A percentile compares a stretch with the other conserved stretches of the same genome.
Evolutionary conservation across 306 rosid species (phyloP).

Genomic region (Datisca glomerata): DNA sequence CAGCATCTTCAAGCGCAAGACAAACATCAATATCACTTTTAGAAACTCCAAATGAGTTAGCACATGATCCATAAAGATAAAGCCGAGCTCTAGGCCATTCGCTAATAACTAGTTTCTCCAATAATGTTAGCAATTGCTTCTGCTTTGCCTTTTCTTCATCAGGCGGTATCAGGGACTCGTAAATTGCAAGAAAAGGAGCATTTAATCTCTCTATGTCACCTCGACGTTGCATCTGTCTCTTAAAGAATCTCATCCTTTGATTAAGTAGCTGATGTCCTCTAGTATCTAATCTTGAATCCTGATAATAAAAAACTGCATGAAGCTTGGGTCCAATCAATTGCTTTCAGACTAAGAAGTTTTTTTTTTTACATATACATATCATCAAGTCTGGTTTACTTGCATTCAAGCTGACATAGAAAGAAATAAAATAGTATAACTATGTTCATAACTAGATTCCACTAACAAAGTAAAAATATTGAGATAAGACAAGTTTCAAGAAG

Average conservation of each 20-base stretch:
- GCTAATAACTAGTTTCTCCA: slow-evolving; percentile 54
- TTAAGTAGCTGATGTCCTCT: slow-evolving; percentile 58
- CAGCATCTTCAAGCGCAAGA: slow-evolving; percentile 60
- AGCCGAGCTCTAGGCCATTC: slow-evolving; percentile 84
- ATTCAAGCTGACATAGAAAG: no score
- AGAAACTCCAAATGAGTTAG: slow-evolving; percentile 86
- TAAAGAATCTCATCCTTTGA: slow-evolving; percentile 52
- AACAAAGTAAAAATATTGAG: no score
- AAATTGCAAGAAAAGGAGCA: slow-evolving; percentile 53
- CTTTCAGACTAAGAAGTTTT: slow-evolving; percentile 3
- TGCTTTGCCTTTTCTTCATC: slow-evolving; percentile 86
- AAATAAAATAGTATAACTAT: no score
- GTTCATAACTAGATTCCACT: no score
- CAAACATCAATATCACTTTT: slow-evolving; percentile 92
- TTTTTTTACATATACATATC: no score
- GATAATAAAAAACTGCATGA: slow-evolving; percentile 23
- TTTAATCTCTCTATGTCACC: slow-evolving; percentile 55
- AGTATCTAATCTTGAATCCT: no score
- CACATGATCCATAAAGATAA: slow-evolving; percentile 90
- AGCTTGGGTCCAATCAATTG: slow-evolving; percentile 7
- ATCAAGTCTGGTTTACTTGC: no score
- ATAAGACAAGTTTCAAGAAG: background rate
- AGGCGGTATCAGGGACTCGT: slow-evolving; percentile 60
- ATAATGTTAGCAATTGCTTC: slow-evolving; percentile 41
- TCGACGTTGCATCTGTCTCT: slow-evolving; percentile 50